Evolutionary conservation across 331 rosid genomes (phyloP).

Genomic region (Acacia concinna): DNA sequence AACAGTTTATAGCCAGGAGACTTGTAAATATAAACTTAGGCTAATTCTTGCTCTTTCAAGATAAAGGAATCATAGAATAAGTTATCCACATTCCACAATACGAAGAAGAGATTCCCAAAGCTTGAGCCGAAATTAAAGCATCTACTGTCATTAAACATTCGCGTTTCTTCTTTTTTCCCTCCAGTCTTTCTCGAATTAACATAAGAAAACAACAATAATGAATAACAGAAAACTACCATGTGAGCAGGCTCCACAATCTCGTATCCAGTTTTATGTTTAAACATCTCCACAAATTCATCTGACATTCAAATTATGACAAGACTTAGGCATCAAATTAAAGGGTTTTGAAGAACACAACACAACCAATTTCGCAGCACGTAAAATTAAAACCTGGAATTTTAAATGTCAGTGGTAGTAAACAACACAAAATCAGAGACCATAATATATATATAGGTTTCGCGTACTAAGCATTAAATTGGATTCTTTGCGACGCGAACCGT

Average conservation of each 20-base stretch:
- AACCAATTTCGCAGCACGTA: background rate
- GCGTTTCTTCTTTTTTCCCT: background rate
- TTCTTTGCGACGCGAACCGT: constrained; percentile 88
- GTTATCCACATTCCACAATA: background rate
- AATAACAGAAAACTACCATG: constrained; percentile 57
- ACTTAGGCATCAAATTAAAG: constrained; percentile 3
- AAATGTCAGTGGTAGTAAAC: background rate
- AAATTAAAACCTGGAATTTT: background rate
- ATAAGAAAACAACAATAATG: background rate
- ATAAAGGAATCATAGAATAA: background rate
- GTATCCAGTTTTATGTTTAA: constrained; percentile 74
- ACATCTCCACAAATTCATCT: constrained; percentile 90
- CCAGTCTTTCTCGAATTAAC: background rate
- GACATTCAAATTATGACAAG: constrained; percentile 37
- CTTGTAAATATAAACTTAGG: background rate
- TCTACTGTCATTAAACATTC: constrained; percentile 14
- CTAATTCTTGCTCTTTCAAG: background rate
- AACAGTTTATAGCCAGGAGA: background rate
- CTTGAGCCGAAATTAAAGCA: background rate
- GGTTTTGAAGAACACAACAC: constrained; percentile 4
- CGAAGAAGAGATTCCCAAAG: background rate
- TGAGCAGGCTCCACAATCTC: constrained; percentile 90
- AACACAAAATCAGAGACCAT: background rate
- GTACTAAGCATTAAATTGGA: constrained; percentile 87
- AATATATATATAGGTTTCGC: constrained; percentile 25